Evolutionary conservation across 2,329 filamentous ascomycete genomes (phyloP).

Genomic region (Allantophomopsis cytisporea): DNA sequence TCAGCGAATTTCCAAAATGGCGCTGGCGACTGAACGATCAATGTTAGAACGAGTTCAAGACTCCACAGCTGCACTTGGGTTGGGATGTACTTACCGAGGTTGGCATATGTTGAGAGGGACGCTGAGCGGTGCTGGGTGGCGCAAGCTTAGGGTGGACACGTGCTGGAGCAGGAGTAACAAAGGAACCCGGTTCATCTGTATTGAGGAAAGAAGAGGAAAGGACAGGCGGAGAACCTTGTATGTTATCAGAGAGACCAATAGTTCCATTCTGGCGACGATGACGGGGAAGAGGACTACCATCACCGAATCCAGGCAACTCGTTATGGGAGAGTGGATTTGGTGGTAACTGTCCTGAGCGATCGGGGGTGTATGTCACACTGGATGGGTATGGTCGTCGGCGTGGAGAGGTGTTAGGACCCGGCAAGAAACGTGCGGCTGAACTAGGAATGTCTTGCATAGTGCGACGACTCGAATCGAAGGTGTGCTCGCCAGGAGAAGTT

Average conservation of each 20-base stretch:
- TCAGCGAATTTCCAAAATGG: conserved; percentile 84
- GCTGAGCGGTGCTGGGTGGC: conserved; percentile 67
- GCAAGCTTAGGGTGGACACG: conserved; percentile 62
- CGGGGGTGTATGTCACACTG: conserved; percentile 35
- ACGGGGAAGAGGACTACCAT: conserved; percentile 48
- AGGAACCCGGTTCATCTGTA: conserved; percentile 40
- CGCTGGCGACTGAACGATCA: conserved; percentile 37
- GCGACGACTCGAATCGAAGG: conserved; percentile 7
- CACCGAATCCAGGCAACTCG: conserved; percentile 21
- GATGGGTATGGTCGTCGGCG: conserved; percentile 34
- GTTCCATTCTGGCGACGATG: conserved; percentile 29
- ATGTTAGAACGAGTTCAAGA: no score
- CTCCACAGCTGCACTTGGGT: no score
- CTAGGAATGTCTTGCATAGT: conserved; percentile 24
- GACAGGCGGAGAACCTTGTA: conserved; percentile 41
- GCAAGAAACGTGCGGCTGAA: conserved; percentile 43
- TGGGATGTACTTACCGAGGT: conserved; percentile 39
- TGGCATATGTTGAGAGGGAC: conserved; percentile 75
- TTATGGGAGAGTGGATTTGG: conserved; percentile 9
- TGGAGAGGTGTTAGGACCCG: conserved; percentile 39
- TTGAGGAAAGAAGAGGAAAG: conserved; percentile 48
- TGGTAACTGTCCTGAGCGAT: conserved; percentile 26
- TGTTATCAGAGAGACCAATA: conserved; percentile 31
- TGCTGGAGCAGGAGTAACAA: conserved; percentile 61
- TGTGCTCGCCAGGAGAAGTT: conserved; percentile 44